Evolutionary conservation across 2,329 filamentous ascomycete species (phyloP).

Genomic region (Plectosphaerella sp.): DNA sequence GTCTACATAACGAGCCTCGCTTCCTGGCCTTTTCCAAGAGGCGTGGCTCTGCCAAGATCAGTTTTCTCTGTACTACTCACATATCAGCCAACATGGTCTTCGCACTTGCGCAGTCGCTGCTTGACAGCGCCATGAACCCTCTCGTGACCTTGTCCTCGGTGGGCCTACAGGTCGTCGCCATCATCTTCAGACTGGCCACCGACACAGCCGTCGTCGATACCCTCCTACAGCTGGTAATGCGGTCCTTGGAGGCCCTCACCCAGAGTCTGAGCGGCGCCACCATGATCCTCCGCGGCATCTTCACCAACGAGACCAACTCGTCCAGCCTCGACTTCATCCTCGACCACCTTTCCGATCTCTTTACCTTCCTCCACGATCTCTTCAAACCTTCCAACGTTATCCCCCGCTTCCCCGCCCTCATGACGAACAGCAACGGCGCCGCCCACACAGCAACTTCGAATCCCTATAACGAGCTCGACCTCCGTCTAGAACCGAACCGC

Average conservation of each 20-base stretch:
- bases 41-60: no score
- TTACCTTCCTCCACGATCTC: neutral
- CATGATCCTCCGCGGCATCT: neutral
- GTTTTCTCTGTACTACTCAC: no score
- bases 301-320: neutral
- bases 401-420: neutral
- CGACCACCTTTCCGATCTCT: neutral
- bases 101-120: no score
- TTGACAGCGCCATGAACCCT: no score
- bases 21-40: no score
- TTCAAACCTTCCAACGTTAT: neutral
- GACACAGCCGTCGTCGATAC: neutral
- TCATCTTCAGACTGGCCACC: neutral
- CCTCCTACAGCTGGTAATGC: neutral
- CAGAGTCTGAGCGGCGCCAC: neutral
- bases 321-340: neutral
- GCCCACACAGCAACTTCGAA: neutral
- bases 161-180: neutral
- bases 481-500: neutral
- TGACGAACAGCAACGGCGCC: neutral
- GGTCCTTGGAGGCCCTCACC: neutral
- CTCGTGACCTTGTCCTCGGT: no score
- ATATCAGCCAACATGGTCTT: no score
- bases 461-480: constrained; percentile 1
- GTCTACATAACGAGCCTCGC: no score